Evolutionary conservation across 2,329 filamentous ascomycete genomes (phyloP).

Genomic region (Phyllosticta ampelicida): DNA sequence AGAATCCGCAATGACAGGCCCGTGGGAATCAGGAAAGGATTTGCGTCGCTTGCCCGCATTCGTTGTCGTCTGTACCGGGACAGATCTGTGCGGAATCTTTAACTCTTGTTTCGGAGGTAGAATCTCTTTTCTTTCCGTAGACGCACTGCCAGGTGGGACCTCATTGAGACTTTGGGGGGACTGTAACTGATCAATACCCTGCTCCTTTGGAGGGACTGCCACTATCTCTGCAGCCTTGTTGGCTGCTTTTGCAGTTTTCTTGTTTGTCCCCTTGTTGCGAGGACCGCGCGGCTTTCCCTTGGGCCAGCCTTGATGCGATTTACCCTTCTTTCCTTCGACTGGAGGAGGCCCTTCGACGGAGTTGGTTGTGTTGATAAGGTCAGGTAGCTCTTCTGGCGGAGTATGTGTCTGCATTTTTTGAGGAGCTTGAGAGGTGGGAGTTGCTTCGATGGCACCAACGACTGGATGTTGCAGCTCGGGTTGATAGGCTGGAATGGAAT

Average conservation of each 20-base stretch:
- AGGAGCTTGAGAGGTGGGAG: background rate
- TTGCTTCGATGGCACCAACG: background rate
- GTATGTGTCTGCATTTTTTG: slow-evolving; percentile 27
- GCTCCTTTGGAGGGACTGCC: background rate
- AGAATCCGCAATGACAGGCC: background rate
- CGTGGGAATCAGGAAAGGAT: slow-evolving; percentile 1
- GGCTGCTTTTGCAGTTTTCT: slow-evolving; percentile 26
- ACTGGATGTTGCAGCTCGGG: background rate
- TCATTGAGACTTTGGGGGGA: slow-evolving; percentile 25
- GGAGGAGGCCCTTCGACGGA: slow-evolving; percentile 8
- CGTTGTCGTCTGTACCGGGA: background rate
- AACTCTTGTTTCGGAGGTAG: background rate
- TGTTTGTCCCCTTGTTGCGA: slow-evolving; percentile 24
- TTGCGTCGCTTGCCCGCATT: slow-evolving; percentile 1
- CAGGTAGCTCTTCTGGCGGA: slow-evolving; percentile 26
- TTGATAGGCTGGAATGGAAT: background rate
- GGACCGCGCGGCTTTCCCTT: slow-evolving; percentile 37
- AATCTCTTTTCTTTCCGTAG: background rate
- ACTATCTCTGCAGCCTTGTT: slow-evolving; percentile 12
- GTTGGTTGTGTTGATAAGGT: slow-evolving; percentile 12
- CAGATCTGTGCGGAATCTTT: background rate
- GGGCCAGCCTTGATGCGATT: slow-evolving; percentile 32
- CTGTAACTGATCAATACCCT: slow-evolving; percentile 20
- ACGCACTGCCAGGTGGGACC: slow-evolving; percentile 14
- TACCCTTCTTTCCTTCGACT: slow-evolving; percentile 22